Percentiles rank a stretch among this genome's conserved stretches.
phyloP scores from a whole-genome alignment of 208 protist genomes.

The Acanthamoeba polyphaga region DNA sequence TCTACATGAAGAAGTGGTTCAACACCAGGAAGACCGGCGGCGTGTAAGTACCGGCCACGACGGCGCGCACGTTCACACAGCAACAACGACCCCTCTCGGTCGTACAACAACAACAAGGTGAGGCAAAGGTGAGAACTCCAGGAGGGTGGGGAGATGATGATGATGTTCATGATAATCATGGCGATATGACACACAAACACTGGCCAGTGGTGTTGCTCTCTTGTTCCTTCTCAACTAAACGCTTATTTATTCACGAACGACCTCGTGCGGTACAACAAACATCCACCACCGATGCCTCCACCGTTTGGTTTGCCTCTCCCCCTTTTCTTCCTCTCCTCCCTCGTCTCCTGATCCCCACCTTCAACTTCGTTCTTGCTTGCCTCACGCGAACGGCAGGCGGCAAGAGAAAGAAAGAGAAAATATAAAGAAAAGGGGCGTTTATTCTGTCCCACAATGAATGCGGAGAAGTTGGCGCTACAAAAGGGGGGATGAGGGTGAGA shows the following conservation, averaged over 20 bases:
- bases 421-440: too few species aligned
- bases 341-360: too few species aligned
- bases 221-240: background rate
- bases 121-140: background rate
- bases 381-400: too few species aligned
- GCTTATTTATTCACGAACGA: background rate
- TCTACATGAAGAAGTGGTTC: constrained; percentile 74
- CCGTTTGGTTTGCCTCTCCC: background rate
- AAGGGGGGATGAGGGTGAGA: background rate
- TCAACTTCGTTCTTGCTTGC: too few species aligned
- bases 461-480: background rate
- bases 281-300: background rate
- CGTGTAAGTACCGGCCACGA: background rate
- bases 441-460: background rate
- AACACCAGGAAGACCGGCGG: constrained; percentile 45
- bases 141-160: constrained; percentile 2
- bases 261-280: background rate
- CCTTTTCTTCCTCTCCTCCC: too few species aligned
- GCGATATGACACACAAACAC: background rate
- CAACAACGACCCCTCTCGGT: too few species aligned
- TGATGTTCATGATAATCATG: background rate
- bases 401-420: too few species aligned
- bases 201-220: background rate
- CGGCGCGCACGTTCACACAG: too few species aligned
- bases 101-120: too few species aligned